Base-by-base conservation (phyloP, 495 filamentous ascomycete genomes). In the Tuber indicum region DNA sequence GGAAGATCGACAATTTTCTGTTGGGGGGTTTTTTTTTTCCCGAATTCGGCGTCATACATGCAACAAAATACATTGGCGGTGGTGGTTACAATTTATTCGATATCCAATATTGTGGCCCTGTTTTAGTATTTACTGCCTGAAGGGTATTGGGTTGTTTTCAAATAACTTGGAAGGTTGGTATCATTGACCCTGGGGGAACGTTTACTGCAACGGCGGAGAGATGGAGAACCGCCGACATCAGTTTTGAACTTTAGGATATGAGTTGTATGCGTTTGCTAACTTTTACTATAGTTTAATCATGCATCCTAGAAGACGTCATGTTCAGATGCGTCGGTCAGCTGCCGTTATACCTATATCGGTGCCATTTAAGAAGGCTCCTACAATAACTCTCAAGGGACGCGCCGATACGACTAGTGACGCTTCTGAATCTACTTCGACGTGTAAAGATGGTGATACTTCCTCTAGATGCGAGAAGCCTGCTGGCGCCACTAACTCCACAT, bases 391-490 rank as follows among this genome's bases (percentile, higher is more conserved):
- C 39, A 70, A 75, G 39, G 77, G 78, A 39, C 80, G 80, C 41
- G 71, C 72, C 26, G 62, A 66, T 17, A 75, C 43, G 7, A 36
- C 74, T 8, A 72, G 62, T 9, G 41, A 58, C 5, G 42, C 78
- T 19, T 46, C 43, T 16, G 43, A 44, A 12, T 8, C 79, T 49
- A 49, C 69, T 43, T 49, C 75, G 0, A 73, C 72, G 19, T 83
- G 82, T 52, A 76, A 46, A 23, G 21, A 42, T 26, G 81, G 77
- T 14, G 84, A 86, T 69, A 82, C 72, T 73, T 76, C 84, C 21
- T 83, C 85, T 42, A 74, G 83, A 21, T 89, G 89, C 77, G 88
- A 90, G 77, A 89, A 88, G 78, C 87, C 90, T 5, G 87, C 87
- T 3, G 88, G 89, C 73, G 84, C 86, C 5, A 82, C 86, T 26